Evolutionary conservation across 2,329 filamentous ascomycete genomes (phyloP).

Genomic region (Furcasterigmium furcatum): DNA sequence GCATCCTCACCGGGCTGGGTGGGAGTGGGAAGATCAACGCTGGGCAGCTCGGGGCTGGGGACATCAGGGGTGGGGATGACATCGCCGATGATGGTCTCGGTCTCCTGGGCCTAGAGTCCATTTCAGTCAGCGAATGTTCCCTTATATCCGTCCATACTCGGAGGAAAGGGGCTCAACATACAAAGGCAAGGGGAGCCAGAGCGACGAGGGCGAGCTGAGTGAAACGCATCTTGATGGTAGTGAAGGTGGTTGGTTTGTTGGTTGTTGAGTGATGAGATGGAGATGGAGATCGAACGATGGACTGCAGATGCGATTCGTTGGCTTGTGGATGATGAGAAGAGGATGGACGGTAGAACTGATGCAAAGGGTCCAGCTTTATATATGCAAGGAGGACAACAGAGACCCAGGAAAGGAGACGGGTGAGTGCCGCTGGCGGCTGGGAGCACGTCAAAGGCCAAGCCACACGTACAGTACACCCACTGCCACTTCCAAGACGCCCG

Average conservation of each 20-base stretch:
- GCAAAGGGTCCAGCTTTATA: background rate
- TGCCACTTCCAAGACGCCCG: background rate
- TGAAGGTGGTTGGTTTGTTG: background rate
- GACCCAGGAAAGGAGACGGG: background rate
- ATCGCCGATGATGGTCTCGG: background rate
- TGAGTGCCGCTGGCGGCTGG: background rate
- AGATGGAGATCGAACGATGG: background rate
- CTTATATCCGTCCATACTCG: no score
- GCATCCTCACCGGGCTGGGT: slow-evolving; percentile 10
- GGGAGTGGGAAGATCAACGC: slow-evolving; percentile 14
- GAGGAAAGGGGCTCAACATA: background rate
- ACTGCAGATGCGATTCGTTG: background rate
- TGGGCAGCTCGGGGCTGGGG: background rate
- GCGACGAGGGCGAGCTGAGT: background rate
- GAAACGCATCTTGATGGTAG: background rate
- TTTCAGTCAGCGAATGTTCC: background rate
- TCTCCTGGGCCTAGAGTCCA: background rate
- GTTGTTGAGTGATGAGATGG: background rate
- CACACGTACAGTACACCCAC: background rate
- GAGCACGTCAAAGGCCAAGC: background rate
- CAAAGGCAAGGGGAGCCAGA: background rate
- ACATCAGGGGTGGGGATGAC: background rate
- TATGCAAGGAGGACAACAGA: background rate
- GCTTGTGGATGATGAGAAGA: background rate
- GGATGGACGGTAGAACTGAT: background rate